A percentile compares a stretch with the other conserved stretches of the same genome.
Conservation (phyloP, 176 grass and related monocot species). For the Puya raimondii region DNA sequence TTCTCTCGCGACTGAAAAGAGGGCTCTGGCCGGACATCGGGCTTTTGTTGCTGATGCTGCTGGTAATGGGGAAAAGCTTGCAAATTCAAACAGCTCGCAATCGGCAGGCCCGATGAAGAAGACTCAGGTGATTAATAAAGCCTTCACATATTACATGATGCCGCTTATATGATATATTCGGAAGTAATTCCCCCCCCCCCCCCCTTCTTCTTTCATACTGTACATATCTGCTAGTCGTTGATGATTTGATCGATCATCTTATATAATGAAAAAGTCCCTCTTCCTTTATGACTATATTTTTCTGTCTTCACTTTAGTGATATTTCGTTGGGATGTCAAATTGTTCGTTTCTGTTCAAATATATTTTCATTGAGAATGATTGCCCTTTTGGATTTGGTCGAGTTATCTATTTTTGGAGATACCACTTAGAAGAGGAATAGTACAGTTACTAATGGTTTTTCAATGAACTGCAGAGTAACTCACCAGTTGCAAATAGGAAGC, state of each 20-base stretch:
- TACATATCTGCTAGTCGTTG: background rate
- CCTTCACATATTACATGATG: background rate
- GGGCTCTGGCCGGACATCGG: conserved; percentile 37
- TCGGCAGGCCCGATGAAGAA: conserved; percentile 32
- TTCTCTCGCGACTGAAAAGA: conserved; percentile 47
- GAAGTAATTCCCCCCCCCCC: too few species aligned
- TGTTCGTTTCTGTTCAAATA: background rate
- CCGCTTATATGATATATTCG: background rate
- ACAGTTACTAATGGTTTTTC: conserved; percentile 10
- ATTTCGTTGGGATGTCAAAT: background rate
- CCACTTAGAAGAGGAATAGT: background rate
- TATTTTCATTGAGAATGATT: background rate
- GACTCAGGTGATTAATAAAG: background rate
- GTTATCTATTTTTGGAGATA: background rate
- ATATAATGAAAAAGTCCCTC: background rate
- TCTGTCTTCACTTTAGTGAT: background rate
- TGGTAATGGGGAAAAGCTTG: conserved; percentile 30
- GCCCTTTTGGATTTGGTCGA: background rate
- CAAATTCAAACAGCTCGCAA: conserved; percentile 29
- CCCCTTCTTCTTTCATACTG: background rate
- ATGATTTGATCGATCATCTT: background rate
- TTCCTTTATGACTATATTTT: background rate
- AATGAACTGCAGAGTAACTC: conserved; percentile 18
- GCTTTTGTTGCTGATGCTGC: conserved; percentile 28
- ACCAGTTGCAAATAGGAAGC: conserved; percentile 21